phyloP scores from a whole-genome alignment of 2,329 filamentous ascomycete species.

The Tolypocladium nubicola region DNA sequence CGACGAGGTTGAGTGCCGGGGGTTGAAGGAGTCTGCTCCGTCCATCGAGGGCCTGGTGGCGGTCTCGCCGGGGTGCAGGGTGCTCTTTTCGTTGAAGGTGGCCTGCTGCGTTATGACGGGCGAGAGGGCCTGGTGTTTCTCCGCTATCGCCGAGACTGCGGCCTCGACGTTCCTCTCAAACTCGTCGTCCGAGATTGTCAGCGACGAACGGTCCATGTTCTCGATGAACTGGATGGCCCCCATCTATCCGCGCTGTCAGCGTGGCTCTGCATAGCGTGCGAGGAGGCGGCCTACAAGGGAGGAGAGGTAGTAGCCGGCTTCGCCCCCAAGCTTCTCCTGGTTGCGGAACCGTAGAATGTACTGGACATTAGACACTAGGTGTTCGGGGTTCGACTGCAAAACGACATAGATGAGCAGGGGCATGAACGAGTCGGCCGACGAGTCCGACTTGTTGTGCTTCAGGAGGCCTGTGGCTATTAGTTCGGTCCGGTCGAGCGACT shows the following conservation, averaged over 20 bases:
- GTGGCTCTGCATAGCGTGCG: background rate
- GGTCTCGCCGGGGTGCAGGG: slow-evolving; percentile 10
- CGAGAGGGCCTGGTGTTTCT: slow-evolving; percentile 59
- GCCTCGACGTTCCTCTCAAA: slow-evolving; percentile 96
- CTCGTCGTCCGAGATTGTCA: slow-evolving; percentile 89
- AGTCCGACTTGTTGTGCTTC: slow-evolving; percentile 85
- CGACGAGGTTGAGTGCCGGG: slow-evolving; percentile 44
- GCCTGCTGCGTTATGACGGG: slow-evolving; percentile 28
- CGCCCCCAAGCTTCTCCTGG: slow-evolving; percentile 93
- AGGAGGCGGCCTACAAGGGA: slow-evolving; percentile 50
- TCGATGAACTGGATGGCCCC: slow-evolving; percentile 96
- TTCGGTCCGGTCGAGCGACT: too few species aligned
- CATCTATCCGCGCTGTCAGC: slow-evolving; percentile 40
- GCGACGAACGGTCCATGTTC: slow-evolving; percentile 82
- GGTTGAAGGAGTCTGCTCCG: slow-evolving; percentile 19
- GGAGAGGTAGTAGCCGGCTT: slow-evolving; percentile 95
- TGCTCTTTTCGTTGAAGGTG: slow-evolving; percentile 34
- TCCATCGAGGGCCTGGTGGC: slow-evolving; percentile 33
- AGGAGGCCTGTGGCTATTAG: slow-evolving; percentile 53
- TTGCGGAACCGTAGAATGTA: slow-evolving; percentile 96
- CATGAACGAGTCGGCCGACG: slow-evolving; percentile 93
- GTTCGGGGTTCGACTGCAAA: slow-evolving; percentile 85
- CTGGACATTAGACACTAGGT: slow-evolving; percentile 94
- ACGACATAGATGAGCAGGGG: slow-evolving; percentile 93
- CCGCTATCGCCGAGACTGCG: slow-evolving; percentile 89